Percentiles rank a stretch among this genome's conserved stretches.
Conservation (phyloP, 2,329 filamentous ascomycete species). For the Dothistroma pini region DNA sequence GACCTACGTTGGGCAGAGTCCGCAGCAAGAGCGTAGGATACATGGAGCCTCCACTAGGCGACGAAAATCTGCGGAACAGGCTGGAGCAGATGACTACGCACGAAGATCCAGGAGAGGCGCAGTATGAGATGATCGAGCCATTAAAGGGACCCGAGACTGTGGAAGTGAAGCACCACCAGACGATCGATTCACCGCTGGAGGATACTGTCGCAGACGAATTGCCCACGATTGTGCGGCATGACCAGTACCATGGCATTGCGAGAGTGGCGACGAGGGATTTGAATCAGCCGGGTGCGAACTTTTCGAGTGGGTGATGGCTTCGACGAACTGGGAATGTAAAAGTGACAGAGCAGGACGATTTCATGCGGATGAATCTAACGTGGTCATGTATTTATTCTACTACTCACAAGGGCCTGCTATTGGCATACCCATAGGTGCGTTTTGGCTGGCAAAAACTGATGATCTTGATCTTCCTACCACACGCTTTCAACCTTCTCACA, state of each 20-base stretch:
- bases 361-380: not conserved
- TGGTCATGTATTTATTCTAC: not conserved
- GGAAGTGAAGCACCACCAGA: conserved; percentile 3
- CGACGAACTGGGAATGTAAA: not conserved
- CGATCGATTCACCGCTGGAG: conserved; percentile 29
- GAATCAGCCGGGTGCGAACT: conserved; percentile 24
- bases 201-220: conserved; percentile 28
- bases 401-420: not conserved
- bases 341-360: not conserved
- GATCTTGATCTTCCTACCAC: not conserved
- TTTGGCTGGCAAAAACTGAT: not conserved
- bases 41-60: conserved; percentile 10
- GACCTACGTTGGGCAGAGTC: conserved; percentile 8
- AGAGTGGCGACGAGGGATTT: conserved; percentile 39
- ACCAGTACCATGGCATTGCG: conserved; percentile 39
- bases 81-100: conserved; percentile 21
- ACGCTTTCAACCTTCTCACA: no score
- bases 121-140: not conserved
- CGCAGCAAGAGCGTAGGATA: conserved; percentile 25
- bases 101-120: conserved; percentile 3
- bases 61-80: conserved; percentile 14
- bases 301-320: not conserved
- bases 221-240: conserved; percentile 38
- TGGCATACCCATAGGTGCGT: not conserved
- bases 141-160: conserved; percentile 14